Conservation (phyloP, 2,329 filamentous ascomycete genomes). For the Colletotrichum shisoi region DNA sequence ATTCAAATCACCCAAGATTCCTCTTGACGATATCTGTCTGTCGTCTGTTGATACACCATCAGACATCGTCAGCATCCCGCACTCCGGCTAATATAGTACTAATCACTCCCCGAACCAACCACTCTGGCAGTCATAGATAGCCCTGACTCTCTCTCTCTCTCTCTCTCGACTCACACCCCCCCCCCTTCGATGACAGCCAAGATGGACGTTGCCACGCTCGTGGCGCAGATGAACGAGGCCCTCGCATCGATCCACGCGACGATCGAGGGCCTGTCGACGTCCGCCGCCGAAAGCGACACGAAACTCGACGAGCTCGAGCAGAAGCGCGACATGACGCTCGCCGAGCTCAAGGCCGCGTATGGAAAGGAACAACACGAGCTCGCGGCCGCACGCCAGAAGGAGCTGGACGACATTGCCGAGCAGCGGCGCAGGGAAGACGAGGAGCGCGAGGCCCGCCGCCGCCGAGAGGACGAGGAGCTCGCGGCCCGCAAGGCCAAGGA, state of each 20-base stretch:
- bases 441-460: slow-evolving; percentile 49
- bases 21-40: slow-evolving; percentile 8
- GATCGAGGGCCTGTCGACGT: slow-evolving; percentile 47
- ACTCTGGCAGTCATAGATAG: slow-evolving; percentile 2
- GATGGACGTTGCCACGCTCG: slow-evolving; percentile 51
- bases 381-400: slow-evolving; percentile 44
- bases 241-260: slow-evolving; percentile 52
- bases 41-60: no score
- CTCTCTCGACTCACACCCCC: slow-evolving; percentile 8
- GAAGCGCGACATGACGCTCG: slow-evolving; percentile 49
- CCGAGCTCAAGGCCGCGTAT: slow-evolving; percentile 46
- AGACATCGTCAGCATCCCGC: background rate
- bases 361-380: slow-evolving; percentile 46
- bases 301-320: slow-evolving; percentile 53
- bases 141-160: slow-evolving; percentile 21
- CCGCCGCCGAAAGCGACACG: slow-evolving; percentile 46
- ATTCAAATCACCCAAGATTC: slow-evolving; percentile 14
- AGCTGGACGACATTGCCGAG: slow-evolving; percentile 48
- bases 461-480: slow-evolving; percentile 50
- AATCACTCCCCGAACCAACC: background rate
- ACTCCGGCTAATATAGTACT: background rate
- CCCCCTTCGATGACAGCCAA: slow-evolving; percentile 34
- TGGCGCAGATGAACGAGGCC: slow-evolving; percentile 55
- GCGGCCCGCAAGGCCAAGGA: slow-evolving; percentile 43
- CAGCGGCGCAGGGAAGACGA: slow-evolving; percentile 53